A percentile compares a stretch with the other conserved stretches of the same genome.
Conservation (phyloP, 805 yeast genomes). For the Priceomyces castillae region DNA sequence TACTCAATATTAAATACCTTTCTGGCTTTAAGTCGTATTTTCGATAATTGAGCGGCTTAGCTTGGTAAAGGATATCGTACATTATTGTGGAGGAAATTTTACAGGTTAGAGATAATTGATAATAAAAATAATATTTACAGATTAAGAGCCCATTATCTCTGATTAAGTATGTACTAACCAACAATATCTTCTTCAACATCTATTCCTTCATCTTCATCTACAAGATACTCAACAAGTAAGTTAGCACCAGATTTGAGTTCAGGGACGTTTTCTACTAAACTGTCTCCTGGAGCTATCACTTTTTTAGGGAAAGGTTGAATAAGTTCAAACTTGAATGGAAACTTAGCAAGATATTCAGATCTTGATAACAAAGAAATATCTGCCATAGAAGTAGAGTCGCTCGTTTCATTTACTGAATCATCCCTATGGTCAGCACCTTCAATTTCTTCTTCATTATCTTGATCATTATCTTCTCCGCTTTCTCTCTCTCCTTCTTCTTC, state of each 20-base stretch:
- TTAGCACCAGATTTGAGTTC: constrained; percentile 36
- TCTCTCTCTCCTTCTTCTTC: constrained; percentile 2
- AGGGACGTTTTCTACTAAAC: constrained; percentile 14
- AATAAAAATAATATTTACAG: not conserved
- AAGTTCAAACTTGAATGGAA: constrained; percentile 34
- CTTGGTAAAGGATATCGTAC: not conserved
- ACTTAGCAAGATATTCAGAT: constrained; percentile 23
- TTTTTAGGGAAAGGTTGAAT: constrained; percentile 43
- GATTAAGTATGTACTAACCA: not conserved
- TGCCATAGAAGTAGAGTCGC: not conserved
- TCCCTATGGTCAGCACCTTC: constrained; percentile 3
- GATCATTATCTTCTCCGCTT: constrained; percentile 4
- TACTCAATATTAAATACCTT: not conserved
- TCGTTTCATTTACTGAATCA: constrained; percentile 9
- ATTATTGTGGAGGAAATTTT: constrained; percentile 1
- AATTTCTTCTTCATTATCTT: not conserved
- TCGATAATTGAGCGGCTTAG: not conserved
- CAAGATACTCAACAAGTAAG: constrained; percentile 34
- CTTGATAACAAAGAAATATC: constrained; percentile 7
- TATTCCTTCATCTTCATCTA: constrained; percentile 15
- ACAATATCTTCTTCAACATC: not conserved
- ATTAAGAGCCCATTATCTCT: not conserved
- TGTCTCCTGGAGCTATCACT: constrained; percentile 16
- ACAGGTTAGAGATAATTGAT: constrained; percentile 3
- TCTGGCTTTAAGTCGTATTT: not conserved